Evolutionary conservation across 148 eudicot genomes (phyloP).

Genomic region (Chenopodium album): DNA sequence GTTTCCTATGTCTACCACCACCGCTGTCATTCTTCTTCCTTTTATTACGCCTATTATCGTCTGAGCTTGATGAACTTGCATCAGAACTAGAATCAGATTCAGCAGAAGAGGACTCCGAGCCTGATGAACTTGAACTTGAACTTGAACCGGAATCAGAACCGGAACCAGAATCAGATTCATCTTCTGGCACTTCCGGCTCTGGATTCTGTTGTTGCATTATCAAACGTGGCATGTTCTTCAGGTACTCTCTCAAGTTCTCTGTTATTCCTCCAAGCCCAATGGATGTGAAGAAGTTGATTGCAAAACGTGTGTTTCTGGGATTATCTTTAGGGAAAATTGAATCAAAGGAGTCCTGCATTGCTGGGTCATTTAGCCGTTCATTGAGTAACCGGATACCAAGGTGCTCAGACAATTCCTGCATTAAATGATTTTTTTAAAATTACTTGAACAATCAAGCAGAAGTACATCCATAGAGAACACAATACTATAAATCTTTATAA

Average conservation of each 20-base stretch:
- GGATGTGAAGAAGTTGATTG: constrained; percentile 86
- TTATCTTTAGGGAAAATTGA: constrained; percentile 81
- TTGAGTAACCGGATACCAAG: constrained; percentile 77
- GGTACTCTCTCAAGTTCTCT: constrained; percentile 76
- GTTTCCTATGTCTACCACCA: constrained; percentile 15
- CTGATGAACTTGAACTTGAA: constrained; percentile 30
- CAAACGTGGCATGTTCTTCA: constrained; percentile 87
- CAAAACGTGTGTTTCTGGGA: constrained; percentile 73
- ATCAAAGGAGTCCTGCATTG: constrained; percentile 74
- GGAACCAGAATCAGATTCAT: constrained; percentile 40
- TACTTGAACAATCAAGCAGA: background rate
- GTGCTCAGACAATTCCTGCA: constrained; percentile 85
- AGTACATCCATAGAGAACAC: background rate
- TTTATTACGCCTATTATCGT: constrained; percentile 43
- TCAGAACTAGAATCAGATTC: constrained; percentile 37
- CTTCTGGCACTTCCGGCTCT: constrained; percentile 52
- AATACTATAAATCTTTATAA: too few species aligned
- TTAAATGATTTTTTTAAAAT: background rate
- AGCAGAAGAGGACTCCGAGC: constrained; percentile 37
- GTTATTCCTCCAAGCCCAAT: constrained; percentile 93
- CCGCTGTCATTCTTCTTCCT: constrained; percentile 45
- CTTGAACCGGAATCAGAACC: constrained; percentile 36
- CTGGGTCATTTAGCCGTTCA: constrained; percentile 70
- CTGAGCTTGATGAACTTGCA: constrained; percentile 43
- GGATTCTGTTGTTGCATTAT: constrained; percentile 88